phyloP scores from a whole-genome alignment of 192 early-diverging fungal species.

The Umbelopsis vinacea region DNA sequence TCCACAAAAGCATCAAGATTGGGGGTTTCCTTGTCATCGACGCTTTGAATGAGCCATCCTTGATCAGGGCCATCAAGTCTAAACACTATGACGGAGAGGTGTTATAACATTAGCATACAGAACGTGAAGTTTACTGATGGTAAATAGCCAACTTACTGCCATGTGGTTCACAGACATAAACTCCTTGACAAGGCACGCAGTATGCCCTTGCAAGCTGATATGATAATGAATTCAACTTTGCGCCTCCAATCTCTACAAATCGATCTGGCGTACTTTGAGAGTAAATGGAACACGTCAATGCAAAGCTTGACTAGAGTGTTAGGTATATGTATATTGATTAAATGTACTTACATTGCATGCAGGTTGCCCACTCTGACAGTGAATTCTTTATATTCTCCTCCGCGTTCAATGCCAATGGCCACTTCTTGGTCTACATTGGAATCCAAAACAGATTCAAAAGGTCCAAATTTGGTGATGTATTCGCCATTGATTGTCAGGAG shows the following conservation, averaged over 20 bases:
- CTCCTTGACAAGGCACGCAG: conserved; percentile 74
- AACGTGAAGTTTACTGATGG: no score
- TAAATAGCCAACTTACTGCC: conserved; percentile 41
- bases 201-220: conserved; percentile 75
- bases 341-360: conserved; percentile 59
- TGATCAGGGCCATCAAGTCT: conserved; percentile 69
- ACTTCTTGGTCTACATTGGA: conserved; percentile 64
- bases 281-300: conserved; percentile 52
- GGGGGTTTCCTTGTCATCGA: conserved; percentile 75
- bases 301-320: conserved; percentile 36
- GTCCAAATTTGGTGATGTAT: conserved; percentile 83
- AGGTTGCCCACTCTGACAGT: conserved; percentile 67
- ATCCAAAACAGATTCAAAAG: conserved; percentile 74
- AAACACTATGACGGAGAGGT: conserved; percentile 52
- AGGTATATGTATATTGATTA: not conserved
- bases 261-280: conserved; percentile 74
- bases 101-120: not conserved
- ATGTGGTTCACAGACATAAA: conserved; percentile 71
- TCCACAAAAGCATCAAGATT: conserved; percentile 78
- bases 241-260: conserved; percentile 86
- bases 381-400: conserved; percentile 67
- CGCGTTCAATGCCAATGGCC: conserved; percentile 68
- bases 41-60: conserved; percentile 77
- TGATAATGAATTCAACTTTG: conserved; percentile 71
- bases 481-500: conserved; percentile 70